A percentile compares a stretch with the other conserved stretches of the same genome.
Evolutionary conservation across 2,329 filamentous ascomycete species (phyloP).

Genomic region (Cladosporium sp.): DNA sequence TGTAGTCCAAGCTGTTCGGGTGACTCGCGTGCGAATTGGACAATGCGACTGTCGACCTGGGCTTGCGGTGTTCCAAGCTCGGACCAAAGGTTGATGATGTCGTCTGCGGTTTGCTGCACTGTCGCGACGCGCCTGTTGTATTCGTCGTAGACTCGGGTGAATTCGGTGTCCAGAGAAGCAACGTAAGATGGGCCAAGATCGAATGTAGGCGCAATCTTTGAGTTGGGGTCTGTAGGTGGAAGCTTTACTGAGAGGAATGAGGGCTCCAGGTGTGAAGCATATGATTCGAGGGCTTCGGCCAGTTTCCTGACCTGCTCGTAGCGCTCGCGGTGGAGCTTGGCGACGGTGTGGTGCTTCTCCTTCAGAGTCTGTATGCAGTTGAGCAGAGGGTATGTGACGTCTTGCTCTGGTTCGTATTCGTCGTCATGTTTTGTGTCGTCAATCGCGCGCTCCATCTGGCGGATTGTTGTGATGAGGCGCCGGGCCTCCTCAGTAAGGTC

Average conservation of each 20-base stretch:
- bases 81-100: constrained; percentile 92
- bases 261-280: constrained; percentile 90
- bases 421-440: constrained; percentile 71
- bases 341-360: constrained; percentile 81
- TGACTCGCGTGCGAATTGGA: constrained; percentile 85
- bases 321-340: constrained; percentile 82
- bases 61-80: constrained; percentile 92
- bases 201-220: constrained; percentile 77
- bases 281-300: constrained; percentile 89
- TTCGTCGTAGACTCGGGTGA: constrained; percentile 93
- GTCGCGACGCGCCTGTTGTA: constrained; percentile 80
- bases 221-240: constrained; percentile 76
- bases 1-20: constrained; percentile 94
- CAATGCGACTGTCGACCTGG: constrained; percentile 83
- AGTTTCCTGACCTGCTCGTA: constrained; percentile 97
- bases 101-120: constrained; percentile 74
- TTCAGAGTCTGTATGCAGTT: constrained; percentile 78
- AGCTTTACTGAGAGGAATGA: constrained; percentile 84
- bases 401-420: constrained; percentile 65
- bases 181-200: constrained; percentile 92
- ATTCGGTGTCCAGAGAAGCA: constrained; percentile 82
- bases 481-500: constrained; percentile 87
- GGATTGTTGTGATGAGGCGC: constrained; percentile 79
- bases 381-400: constrained; percentile 80
- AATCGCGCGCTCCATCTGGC: constrained; percentile 89